Percentiles rank a stretch among this genome's conserved stretches.
Evolutionary conservation across 306 rosid genomes (phyloP).

Genomic region (Amphicarpaea edgeworthii): DNA sequence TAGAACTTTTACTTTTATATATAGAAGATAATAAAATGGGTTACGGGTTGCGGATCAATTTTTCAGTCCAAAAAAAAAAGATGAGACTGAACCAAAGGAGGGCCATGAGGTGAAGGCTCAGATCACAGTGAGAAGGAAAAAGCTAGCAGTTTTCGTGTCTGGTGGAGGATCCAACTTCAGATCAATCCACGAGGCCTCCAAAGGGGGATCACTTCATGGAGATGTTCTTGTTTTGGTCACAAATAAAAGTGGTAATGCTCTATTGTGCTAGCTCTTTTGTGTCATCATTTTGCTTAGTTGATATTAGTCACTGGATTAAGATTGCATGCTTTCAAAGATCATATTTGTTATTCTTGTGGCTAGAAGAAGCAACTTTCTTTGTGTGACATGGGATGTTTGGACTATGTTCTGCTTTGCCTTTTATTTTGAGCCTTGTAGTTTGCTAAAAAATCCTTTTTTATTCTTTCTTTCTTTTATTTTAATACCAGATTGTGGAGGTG

Average conservation of each 20-base stretch:
- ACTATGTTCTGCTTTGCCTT: neutral
- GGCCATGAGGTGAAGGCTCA: constrained; percentile 35
- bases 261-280: neutral
- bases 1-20: too few relatives aligned
- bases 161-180: constrained; percentile 95
- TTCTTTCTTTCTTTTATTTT: constrained; percentile 9
- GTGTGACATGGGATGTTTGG: neutral
- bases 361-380: constrained; percentile 11
- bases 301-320: constrained; percentile 12
- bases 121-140: constrained; percentile 57
- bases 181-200: constrained; percentile 74
- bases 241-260: constrained; percentile 63
- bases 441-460: neutral
- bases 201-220: constrained; percentile 69
- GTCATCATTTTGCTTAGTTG: neutral
- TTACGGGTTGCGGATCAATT: too few relatives aligned
- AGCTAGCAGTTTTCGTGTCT: constrained; percentile 81
- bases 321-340: neutral
- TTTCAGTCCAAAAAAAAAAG: too few relatives aligned
- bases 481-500: constrained; percentile 81
- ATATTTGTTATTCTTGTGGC: neutral
- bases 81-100: constrained; percentile 35
- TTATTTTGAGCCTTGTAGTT: constrained; percentile 2
- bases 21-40: too few relatives aligned
- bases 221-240: constrained; percentile 77